Evolutionary conservation across 306 rosid genomes (phyloP).

Genomic region (Trifolium repens): DNA sequence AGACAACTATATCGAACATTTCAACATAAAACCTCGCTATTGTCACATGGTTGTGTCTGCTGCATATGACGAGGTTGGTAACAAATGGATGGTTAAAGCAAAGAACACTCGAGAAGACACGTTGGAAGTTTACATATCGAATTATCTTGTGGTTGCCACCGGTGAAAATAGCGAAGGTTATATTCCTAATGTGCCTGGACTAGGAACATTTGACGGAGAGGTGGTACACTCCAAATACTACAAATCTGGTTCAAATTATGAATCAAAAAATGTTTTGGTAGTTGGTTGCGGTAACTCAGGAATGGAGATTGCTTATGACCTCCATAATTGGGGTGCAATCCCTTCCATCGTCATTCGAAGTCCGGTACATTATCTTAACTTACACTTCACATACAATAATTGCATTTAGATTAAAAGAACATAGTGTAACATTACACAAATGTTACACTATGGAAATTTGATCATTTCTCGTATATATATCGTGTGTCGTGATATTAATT

Average conservation of each 20-base stretch:
- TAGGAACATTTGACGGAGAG: constrained; percentile 51
- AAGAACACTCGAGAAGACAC: background rate
- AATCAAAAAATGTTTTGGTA: constrained; percentile 52
- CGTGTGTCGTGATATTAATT: background rate
- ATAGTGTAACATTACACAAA: too few species aligned
- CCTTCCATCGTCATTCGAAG: constrained; percentile 45
- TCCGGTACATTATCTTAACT: constrained; percentile 44
- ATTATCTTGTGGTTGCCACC: constrained; percentile 47
- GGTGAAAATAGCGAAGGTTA: constrained; percentile 49
- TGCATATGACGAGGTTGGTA: background rate
- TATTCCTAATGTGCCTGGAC: constrained; percentile 45
- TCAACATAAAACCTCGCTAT: constrained; percentile 45
- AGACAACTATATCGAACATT: constrained; percentile 39
- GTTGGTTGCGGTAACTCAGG: constrained; percentile 74
- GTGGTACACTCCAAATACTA: constrained; percentile 53
- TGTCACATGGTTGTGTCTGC: constrained; percentile 41
- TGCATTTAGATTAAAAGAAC: background rate
- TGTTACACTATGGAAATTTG: too few species aligned
- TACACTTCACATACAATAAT: background rate
- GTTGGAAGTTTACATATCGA: constrained; percentile 33
- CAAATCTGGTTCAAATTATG: constrained; percentile 46
- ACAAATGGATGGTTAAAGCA: constrained; percentile 47
- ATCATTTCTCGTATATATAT: too few species aligned
- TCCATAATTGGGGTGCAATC: background rate
- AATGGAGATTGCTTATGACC: constrained; percentile 65